phyloP scores from a whole-genome alignment of 2,329 filamentous ascomycete genomes.

The Dothidotthia symphoricarpi region DNA sequence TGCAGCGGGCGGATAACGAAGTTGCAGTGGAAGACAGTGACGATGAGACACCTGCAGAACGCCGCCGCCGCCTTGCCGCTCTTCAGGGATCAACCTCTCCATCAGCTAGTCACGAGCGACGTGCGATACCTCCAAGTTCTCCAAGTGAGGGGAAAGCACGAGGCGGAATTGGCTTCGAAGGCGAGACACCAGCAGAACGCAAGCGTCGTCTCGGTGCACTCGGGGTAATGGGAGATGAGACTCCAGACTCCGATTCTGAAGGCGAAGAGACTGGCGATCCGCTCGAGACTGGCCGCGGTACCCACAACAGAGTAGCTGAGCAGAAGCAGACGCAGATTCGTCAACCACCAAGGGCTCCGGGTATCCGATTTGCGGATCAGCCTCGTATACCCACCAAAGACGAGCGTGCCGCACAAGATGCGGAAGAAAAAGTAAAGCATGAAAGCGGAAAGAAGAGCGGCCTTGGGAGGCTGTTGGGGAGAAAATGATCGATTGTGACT shows the following conservation, averaged over 20 bases:
- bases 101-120: conserved; percentile 12
- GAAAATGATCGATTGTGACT: conserved; percentile 7
- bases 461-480: conserved; percentile 19
- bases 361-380: conserved; percentile 62
- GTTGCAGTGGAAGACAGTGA: conserved; percentile 31
- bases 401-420: conserved; percentile 29
- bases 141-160: conserved; percentile 17
- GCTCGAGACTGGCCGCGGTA: conserved; percentile 37
- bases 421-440: conserved; percentile 20
- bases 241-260: conserved; percentile 33
- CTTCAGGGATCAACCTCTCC: conserved; percentile 13
- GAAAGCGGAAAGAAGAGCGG: conserved; percentile 19
- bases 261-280: conserved; percentile 35
- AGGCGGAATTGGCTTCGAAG: conserved; percentile 41
- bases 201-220: conserved; percentile 72
- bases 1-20: conserved; percentile 4
- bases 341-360: conserved; percentile 44
- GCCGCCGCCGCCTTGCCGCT: conserved; percentile 19
- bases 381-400: conserved; percentile 37
- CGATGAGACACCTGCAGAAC: conserved; percentile 19
- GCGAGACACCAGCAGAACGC: conserved; percentile 72
- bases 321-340: conserved; percentile 11
- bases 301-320: conserved; percentile 12
- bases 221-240: conserved; percentile 50
- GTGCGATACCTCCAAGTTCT: conserved; percentile 4